Conservation (phyloP, 331 rosid genomes). For the Erythrophleum ivorense region DNA sequence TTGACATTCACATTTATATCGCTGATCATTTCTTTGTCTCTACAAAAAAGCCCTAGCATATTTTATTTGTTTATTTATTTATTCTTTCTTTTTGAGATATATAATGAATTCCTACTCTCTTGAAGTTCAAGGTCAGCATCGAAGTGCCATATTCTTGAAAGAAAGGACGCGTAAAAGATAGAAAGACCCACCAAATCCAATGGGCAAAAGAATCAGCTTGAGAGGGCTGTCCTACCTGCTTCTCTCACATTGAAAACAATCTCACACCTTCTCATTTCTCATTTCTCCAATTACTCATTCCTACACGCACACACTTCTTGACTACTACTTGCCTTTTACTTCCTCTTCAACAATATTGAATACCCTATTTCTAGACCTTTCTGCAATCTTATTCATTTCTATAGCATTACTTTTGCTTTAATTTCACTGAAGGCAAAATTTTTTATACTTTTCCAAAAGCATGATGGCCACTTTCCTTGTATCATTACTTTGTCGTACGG, state of each 20-base stretch:
- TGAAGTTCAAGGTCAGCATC: constrained; percentile 15
- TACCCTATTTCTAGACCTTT: not conserved
- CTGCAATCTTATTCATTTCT: not conserved
- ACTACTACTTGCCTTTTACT: not conserved
- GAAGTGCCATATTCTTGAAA: not conserved
- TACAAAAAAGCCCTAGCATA: too few relatives aligned
- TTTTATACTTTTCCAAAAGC: constrained; percentile 8
- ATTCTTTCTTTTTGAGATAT: not conserved
- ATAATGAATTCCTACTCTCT: not conserved
- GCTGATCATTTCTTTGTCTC: too few relatives aligned
- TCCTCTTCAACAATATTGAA: not conserved
- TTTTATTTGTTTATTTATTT: too few relatives aligned
- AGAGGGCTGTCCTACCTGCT: constrained; percentile 43
- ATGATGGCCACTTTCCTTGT: not conserved
- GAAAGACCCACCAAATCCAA: constrained; percentile 43
- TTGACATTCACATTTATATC: too few relatives aligned
- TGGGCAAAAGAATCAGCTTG: constrained; percentile 49
- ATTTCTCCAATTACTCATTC: not conserved
- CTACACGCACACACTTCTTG: not conserved
- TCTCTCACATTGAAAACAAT: constrained; percentile 47
- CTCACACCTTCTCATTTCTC: constrained; percentile 35
- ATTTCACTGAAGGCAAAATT: constrained; percentile 35
- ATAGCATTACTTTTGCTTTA: constrained; percentile 47
- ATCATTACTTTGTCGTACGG: not conserved
- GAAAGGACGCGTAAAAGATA: constrained; percentile 8